Evolutionary conservation across 352 stramenopile species (phyloP).

Genomic region (Phytopythium chamaehyphon): DNA sequence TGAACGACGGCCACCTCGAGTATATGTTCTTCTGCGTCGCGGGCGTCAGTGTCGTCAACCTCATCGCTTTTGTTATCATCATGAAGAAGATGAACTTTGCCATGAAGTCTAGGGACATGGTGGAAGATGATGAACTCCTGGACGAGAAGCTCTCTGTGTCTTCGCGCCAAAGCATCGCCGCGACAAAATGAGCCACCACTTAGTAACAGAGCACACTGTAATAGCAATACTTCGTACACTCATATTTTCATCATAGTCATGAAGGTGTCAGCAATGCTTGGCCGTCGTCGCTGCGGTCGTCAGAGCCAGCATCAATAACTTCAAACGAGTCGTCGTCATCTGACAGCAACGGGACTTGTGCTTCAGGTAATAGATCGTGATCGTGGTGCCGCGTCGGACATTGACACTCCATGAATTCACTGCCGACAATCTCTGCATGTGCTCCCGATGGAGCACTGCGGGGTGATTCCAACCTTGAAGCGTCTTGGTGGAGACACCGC

Average conservation of each 20-base stretch:
- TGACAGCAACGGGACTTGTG: conserved; percentile 4
- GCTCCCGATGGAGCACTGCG: background rate
- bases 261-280: conserved; percentile 1
- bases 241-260: background rate
- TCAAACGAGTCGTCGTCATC: conserved; percentile 5
- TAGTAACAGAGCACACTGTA: background rate
- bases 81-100: conserved; percentile 66
- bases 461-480: background rate
- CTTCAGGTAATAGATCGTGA: background rate
- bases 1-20: conserved; percentile 63
- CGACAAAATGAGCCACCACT: conserved; percentile 13
- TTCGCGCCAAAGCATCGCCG: conserved; percentile 17
- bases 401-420: conserved; percentile 8
- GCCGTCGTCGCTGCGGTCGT: conserved; percentile 3
- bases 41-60: conserved; percentile 43
- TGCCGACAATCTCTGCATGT: background rate
- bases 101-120: conserved; percentile 15
- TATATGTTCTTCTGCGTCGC: conserved; percentile 70
- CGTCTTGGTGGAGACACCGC: conserved; percentile 4
- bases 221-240: background rate
- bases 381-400: background rate
- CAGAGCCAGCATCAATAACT: background rate
- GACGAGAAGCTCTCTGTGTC: conserved; percentile 16
- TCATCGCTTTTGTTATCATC: conserved; percentile 38
- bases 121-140: conserved; percentile 7